Conservation (phyloP, 768 basidiomycete genomes). For the Hericium erinaceus region DNA sequence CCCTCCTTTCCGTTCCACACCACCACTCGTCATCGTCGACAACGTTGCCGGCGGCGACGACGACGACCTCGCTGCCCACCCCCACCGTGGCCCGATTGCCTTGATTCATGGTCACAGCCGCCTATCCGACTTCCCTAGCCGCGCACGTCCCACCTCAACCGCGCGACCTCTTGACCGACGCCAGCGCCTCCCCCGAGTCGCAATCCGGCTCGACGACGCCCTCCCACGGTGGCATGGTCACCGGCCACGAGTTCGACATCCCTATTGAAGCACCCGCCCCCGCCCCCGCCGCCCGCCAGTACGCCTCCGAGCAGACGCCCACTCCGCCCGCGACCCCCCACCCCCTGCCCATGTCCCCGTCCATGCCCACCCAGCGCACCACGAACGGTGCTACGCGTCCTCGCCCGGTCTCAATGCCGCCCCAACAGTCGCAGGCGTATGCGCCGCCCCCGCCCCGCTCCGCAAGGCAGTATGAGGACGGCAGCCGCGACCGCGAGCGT, state of each 20-base stretch:
- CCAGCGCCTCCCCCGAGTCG: conserved; percentile 1
- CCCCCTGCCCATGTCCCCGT: conserved; percentile 13
- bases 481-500: conserved; percentile 10
- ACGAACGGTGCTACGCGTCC: conserved; percentile 26
- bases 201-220: conserved; percentile 27
- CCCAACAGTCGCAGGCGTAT: conserved; percentile 33
- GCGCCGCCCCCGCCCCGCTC: conserved; percentile 10
- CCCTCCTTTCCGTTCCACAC: neutral
- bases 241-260: conserved; percentile 60
- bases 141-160: conserved; percentile 11
- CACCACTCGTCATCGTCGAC: neutral
- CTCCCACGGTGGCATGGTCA: conserved; percentile 45
- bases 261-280: conserved; percentile 29
- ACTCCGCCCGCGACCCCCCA: conserved; percentile 23
- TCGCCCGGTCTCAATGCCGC: conserved; percentile 70
- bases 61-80: neutral
- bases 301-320: conserved; percentile 17
- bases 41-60: neutral
- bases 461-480: conserved; percentile 17
- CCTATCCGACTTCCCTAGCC: conserved; percentile 43
- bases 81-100: neutral
- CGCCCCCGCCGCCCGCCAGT: conserved; percentile 2
- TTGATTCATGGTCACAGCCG: conserved; percentile 23
- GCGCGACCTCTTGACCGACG: neutral
- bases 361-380: conserved; percentile 15